Percentiles rank a stretch among this genome's conserved stretches.
These are phyloP conservation scores for Pythium coloratum DNA, from an alignment of 352 stramenopile genomes.

Conservation along the genomic window DNA sequence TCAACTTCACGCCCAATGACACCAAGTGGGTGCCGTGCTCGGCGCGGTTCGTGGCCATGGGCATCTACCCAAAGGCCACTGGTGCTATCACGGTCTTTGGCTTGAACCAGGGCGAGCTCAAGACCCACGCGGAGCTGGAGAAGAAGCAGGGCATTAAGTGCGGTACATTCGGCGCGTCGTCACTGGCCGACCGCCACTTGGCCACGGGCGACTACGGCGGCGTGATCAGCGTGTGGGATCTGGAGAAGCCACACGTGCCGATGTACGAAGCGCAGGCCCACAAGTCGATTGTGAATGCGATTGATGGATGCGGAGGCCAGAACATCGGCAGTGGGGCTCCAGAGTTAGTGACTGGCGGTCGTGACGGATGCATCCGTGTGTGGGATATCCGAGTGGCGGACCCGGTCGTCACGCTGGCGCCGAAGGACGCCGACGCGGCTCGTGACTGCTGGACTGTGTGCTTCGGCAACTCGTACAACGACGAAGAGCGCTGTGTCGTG, in stretches of 20 bases:
- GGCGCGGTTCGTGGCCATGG: slow-evolving; percentile 90
- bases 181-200: slow-evolving; percentile 87
- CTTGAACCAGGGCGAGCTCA: slow-evolving; percentile 87
- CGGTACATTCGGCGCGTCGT: slow-evolving; percentile 93
- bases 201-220: slow-evolving; percentile 80
- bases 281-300: slow-evolving; percentile 93
- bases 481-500: slow-evolving; percentile 91
- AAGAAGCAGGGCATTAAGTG: slow-evolving; percentile 94
- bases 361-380: slow-evolving; percentile 95
- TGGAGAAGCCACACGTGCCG: slow-evolving; percentile 74
- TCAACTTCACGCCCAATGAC: slow-evolving; percentile 95
- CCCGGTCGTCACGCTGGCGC: slow-evolving; percentile 92
- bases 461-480: slow-evolving; percentile 95
- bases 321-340: slow-evolving; percentile 89
- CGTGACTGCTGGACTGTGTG: slow-evolving; percentile 96
- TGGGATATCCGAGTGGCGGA: slow-evolving; percentile 93
- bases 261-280: slow-evolving; percentile 92
- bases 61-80: slow-evolving; percentile 93
- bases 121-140: slow-evolving; percentile 67
- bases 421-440: slow-evolving; percentile 71
- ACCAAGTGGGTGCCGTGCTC: slow-evolving; percentile 95
- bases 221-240: slow-evolving; percentile 83
- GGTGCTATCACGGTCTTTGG: slow-evolving; percentile 91
- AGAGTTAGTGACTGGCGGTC: slow-evolving; percentile 93
- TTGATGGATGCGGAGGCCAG: slow-evolving; percentile 93